A percentile compares a stretch with the other conserved stretches of the same genome.
phyloP scores from a whole-genome alignment of 2,329 filamentous ascomycete genomes.

The Fusarium pseudoanthophilum region DNA sequence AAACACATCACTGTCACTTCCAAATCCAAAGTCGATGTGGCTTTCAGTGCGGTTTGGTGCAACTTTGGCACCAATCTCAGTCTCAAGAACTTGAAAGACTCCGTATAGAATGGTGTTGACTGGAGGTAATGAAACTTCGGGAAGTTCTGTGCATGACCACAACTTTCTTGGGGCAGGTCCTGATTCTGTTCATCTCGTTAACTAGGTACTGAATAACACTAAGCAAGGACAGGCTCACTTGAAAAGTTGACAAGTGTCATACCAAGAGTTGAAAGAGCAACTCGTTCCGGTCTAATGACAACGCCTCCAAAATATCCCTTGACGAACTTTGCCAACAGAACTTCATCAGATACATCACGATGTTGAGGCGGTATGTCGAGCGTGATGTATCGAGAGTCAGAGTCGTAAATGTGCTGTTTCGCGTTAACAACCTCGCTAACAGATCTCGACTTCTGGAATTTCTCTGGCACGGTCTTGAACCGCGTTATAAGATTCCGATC shows the following conservation, averaged over 20 bases:
- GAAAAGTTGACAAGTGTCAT: conserved; percentile 30
- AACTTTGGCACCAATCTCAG: neutral
- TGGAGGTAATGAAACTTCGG: conserved; percentile 24
- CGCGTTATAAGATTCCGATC: conserved; percentile 32
- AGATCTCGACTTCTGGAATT: conserved; percentile 40
- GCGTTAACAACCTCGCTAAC: conserved; percentile 44
- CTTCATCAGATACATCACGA: conserved; percentile 38
- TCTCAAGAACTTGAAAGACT: conserved; percentile 43
- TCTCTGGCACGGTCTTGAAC: conserved; percentile 30
- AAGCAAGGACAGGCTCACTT: conserved; percentile 2
- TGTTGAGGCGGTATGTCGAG: conserved; percentile 35
- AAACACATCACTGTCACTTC: conserved; percentile 41
- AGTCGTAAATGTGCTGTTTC: conserved; percentile 15
- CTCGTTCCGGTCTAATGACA: conserved; percentile 44
- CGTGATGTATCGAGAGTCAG: conserved; percentile 42
- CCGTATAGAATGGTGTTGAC: conserved; percentile 42
- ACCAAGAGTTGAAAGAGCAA: conserved; percentile 18
- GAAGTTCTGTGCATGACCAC: conserved; percentile 35
- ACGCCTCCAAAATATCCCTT: conserved; percentile 47
- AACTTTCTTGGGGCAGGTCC: conserved; percentile 11
- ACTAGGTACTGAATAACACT: fast-evolving
- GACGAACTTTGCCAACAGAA: conserved; percentile 44
- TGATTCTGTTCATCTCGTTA: conserved; percentile 12
- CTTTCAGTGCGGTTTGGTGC: conserved; percentile 26
- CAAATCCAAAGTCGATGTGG: conserved; percentile 46